These are phyloP conservation scores for Aspergillus neoniger DNA, from an alignment of 2,329 filamentous ascomycete species.

Conservation along the genomic window DNA sequence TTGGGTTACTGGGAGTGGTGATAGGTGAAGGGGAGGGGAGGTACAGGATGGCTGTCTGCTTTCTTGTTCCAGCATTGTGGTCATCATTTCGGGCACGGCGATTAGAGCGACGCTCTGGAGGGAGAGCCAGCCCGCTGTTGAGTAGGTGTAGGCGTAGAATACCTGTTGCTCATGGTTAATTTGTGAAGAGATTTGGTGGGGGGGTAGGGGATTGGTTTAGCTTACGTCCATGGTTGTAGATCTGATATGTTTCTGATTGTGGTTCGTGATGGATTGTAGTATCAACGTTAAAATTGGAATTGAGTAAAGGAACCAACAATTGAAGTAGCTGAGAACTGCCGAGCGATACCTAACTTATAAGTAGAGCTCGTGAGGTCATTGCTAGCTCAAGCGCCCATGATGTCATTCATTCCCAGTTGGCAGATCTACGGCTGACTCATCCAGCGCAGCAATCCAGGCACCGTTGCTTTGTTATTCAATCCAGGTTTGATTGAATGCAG, in stretches of 20 bases:
- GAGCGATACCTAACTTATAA: background rate
- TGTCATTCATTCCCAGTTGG: background rate
- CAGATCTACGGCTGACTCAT: background rate
- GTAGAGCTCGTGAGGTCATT: conserved; percentile 7
- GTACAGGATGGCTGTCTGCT: conserved; percentile 48
- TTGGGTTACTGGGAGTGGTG: too few relatives aligned
- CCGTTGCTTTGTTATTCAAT: background rate
- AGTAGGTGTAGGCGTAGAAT: conserved; percentile 49
- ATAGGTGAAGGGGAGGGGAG: too few relatives aligned
- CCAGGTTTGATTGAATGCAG: background rate
- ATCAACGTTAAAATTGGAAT: too few relatives aligned
- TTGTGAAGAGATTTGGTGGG: background rate
- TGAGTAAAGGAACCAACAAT: background rate
- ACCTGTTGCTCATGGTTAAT: conserved; percentile 32
- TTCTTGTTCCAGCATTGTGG: conserved; percentile 60
- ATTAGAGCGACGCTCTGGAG: conserved; percentile 57
- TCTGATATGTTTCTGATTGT: background rate
- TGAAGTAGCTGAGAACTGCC: background rate
- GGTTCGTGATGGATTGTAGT: too few relatives aligned
- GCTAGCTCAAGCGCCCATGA: conserved; percentile 4
- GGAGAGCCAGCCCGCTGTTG: conserved; percentile 47
- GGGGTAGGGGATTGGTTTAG: background rate
- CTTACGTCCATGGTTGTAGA: conserved; percentile 25
- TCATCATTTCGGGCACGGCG: conserved; percentile 61
- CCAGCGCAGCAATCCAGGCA: background rate